phyloP scores from a whole-genome alignment of 352 stramenopile species.

The Pythium biforme region DNA sequence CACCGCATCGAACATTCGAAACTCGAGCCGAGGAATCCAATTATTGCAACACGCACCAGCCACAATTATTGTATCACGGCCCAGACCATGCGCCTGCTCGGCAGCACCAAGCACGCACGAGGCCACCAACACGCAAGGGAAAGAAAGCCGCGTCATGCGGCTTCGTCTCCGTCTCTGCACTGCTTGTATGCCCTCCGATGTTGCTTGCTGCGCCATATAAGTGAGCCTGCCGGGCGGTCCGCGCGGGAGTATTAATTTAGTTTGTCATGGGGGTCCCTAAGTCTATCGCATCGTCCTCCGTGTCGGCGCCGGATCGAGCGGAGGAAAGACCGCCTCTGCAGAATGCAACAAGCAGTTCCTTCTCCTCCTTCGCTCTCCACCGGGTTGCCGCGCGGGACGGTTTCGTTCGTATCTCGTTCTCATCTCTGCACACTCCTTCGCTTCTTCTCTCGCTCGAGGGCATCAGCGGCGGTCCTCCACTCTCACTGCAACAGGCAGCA shows the following conservation, averaged over 20 bases:
- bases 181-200: background rate
- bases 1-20: constrained; percentile 23
- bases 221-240: background rate
- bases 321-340: background rate
- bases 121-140: background rate
- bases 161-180: background rate
- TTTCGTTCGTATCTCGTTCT: background rate
- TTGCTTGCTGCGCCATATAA: background rate
- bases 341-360: background rate
- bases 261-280: constrained; percentile 1
- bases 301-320: background rate
- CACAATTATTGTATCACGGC: background rate
- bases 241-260: constrained; percentile 7
- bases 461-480: background rate
- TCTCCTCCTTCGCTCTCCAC: background rate
- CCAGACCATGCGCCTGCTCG: background rate
- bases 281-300: background rate
- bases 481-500: background rate
- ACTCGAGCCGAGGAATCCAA: background rate
- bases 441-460: background rate
- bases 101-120: background rate
- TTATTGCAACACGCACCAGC: background rate
- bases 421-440: background rate
- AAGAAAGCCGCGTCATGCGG: constrained; percentile 7
- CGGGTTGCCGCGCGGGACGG: background rate